Evolutionary conservation across 2,329 filamentous ascomycete species (phyloP).

Genomic region (Trichoderma arundinaceum): DNA sequence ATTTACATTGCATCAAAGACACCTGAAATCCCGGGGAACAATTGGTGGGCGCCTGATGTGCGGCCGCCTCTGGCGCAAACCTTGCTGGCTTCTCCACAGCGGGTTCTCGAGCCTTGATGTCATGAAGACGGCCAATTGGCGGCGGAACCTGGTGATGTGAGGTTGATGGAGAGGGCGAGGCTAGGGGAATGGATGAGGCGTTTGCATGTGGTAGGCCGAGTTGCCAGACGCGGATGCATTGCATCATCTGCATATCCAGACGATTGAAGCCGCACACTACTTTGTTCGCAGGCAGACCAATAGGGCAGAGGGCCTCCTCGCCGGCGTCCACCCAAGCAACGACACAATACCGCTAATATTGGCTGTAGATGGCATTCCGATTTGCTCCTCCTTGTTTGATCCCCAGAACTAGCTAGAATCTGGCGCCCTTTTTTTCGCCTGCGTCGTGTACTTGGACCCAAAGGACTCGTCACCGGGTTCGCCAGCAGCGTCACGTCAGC

Average conservation of each 20-base stretch:
- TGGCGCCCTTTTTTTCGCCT: neutral
- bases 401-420: no score
- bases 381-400: neutral
- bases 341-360: no score
- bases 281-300: neutral
- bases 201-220: neutral
- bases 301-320: neutral
- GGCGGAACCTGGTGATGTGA: neutral
- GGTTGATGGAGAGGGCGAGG: neutral
- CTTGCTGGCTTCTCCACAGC: conserved; percentile 21
- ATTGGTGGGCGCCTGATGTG: neutral
- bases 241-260: conserved; percentile 4
- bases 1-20: neutral
- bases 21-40: neutral
- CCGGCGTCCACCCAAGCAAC: no score
- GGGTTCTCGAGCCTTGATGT: conserved; percentile 27
- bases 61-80: conserved; percentile 20
- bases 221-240: conserved; percentile 1
- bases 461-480: conserved; percentile 4
- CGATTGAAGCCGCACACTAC: neutral
- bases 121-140: conserved; percentile 19
- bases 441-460: no score
- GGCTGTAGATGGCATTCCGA: neutral
- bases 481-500: conserved; percentile 24
- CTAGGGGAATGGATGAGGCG: neutral